Base-by-base conservation (phyloP, 2,329 filamentous ascomycete species). In the Verticillium longisporum region DNA sequence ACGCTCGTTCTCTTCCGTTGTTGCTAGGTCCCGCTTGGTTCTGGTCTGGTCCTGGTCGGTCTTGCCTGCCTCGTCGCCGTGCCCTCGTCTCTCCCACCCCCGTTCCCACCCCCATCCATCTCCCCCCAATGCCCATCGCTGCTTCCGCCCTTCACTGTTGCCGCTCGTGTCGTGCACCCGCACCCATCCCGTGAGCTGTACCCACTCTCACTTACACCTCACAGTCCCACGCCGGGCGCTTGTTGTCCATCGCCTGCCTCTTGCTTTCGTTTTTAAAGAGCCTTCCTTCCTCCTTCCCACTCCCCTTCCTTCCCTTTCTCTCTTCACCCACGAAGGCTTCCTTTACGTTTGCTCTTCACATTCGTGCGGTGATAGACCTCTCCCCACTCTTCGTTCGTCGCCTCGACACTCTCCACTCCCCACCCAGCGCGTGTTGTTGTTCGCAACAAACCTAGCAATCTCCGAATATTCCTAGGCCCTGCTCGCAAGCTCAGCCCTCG, bases 281-380 rank as follows among this genome's bases (percentile, higher is more conserved):
- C 45, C 61, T 61, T 61, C 61, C 62, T 63, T 60, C 62, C 64
- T 55, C 62, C 62, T 63, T 54, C 56, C 56, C 60, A n/a, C 50
- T 60, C 55, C 57, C 60, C 62, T 58, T 58, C 61, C 62, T 63
- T 56, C 61, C 53, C 62, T 63, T 66, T 65, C 58, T 61, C 63
- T 61, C 65, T 63, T 67, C 64, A 65, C 64, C 64, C 65, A 66
- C 65, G 64, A 65, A 64, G 64, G 64, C 64, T 64, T 55, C 61
- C 59, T 64, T 59, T 62, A 55, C 63, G 61, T 61, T 64, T 61
- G 62, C 62, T 62, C 60, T 63, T 57, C 57, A 60, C 61, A 63
- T 66, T 67, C 65, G 64, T 66, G 65, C 61, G 62, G 63, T 65
- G 63, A 58, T 61, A 55, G 61, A 60, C 31, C 63, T 56, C 57